Evolutionary conservation across 2,329 filamentous ascomycete genomes (phyloP).

Genomic region (Myriosclerotinia duriaeana): DNA sequence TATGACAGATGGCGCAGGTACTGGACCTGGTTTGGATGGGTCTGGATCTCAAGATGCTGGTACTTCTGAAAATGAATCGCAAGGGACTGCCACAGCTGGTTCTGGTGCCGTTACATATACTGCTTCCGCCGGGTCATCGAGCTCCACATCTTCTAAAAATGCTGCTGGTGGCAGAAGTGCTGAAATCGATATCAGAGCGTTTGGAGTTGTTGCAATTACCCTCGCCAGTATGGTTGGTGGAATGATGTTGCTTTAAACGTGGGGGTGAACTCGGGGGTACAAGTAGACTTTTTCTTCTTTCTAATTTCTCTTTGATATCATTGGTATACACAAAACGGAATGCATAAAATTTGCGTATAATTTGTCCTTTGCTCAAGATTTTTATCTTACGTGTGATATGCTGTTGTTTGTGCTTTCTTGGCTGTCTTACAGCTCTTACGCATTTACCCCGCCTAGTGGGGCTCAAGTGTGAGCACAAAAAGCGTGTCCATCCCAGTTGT

Average conservation of each 20-base stretch:
- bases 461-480: neutral
- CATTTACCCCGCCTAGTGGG: neutral
- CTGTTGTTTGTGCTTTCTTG: neutral
- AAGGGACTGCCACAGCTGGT: slow-evolving; percentile 35
- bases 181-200: slow-evolving; percentile 11
- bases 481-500: neutral
- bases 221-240: slow-evolving; percentile 15
- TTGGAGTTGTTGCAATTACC: slow-evolving; percentile 1
- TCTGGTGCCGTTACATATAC: slow-evolving; percentile 32
- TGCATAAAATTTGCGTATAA: slow-evolving; percentile 7
- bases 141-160: slow-evolving; percentile 4
- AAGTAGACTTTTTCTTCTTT: neutral
- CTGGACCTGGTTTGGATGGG: slow-evolving; percentile 44
- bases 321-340: neutral
- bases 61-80: slow-evolving; percentile 37
- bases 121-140: slow-evolving; percentile 18
- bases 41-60: slow-evolving; percentile 36
- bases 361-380: neutral
- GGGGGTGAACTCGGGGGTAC: neutral
- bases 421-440: neutral
- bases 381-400: neutral
- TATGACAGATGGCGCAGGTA: slow-evolving; percentile 52
- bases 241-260: slow-evolving; percentile 14
- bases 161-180: slow-evolving; percentile 9
- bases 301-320: neutral